phyloP scores from a whole-genome alignment of 768 basidiomycete species.

The Russula sp. region DNA sequence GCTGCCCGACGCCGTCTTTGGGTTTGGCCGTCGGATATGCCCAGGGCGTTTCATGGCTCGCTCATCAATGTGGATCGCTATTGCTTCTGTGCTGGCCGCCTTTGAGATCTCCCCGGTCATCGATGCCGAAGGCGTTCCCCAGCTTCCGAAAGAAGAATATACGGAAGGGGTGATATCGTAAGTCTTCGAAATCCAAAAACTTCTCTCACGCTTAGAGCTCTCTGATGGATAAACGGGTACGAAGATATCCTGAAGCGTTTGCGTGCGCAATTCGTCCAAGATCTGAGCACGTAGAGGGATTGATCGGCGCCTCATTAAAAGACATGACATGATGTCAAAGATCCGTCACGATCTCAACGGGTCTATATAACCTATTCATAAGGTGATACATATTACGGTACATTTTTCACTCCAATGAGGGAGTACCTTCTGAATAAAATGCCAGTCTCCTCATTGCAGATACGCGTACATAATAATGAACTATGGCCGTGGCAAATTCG shows the following conservation, averaged over 20 bases:
- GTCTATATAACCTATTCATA: neutral
- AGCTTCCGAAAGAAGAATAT: conserved; percentile 7
- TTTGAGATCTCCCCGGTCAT: conserved; percentile 9
- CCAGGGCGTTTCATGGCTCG: conserved; percentile 17
- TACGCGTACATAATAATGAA: no score
- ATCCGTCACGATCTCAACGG: no score
- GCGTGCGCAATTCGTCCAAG: conserved; percentile 24
- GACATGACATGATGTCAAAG: neutral
- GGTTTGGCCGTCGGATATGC: conserved; percentile 18
- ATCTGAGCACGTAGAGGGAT: conserved; percentile 4
- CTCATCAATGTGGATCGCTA: conserved; percentile 14
- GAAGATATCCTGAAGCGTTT: conserved; percentile 23
- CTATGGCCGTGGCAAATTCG: no score
- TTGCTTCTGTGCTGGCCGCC: conserved; percentile 9
- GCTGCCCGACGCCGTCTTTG: conserved; percentile 6
- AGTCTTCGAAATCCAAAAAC: neutral
- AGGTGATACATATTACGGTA: neutral
- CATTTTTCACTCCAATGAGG: neutral
- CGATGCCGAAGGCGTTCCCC: neutral
- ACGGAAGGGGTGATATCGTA: conserved; percentile 12
- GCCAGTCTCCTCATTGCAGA: no score
- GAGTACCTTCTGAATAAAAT: neutral
- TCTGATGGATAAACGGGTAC: neutral
- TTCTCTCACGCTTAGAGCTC: neutral
- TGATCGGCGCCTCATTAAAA: conserved; percentile 14